A percentile compares a stretch with the other conserved stretches of the same genome.
Conservation (phyloP, 495 filamentous ascomycete species). For the Penicillium manginii region DNA sequence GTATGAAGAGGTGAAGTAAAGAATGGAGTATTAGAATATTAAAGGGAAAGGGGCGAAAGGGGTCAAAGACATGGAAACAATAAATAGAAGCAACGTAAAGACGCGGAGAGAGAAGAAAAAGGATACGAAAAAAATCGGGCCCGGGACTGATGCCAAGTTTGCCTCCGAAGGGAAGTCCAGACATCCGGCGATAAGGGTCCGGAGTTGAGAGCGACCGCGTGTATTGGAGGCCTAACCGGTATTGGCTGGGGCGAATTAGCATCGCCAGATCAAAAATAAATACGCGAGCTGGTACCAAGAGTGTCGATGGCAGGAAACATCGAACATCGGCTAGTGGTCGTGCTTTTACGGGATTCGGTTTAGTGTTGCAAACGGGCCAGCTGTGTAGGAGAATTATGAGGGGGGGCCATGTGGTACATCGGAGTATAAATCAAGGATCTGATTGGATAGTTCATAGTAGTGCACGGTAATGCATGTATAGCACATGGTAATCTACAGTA, state of each 20-base stretch:
- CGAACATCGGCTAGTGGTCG: not conserved
- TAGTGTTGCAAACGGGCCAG: not conserved
- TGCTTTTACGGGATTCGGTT: conserved; percentile 4
- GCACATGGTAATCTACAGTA: not conserved
- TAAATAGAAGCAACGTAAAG: not conserved
- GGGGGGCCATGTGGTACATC: too few relatives aligned
- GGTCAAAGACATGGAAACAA: conserved; percentile 1
- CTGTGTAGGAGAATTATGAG: too few relatives aligned
- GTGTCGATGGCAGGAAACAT: not conserved
- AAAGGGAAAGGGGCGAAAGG: conserved; percentile 10
- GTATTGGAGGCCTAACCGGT: conserved; percentile 4
- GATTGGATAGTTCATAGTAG: not conserved
- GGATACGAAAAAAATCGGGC: conserved; percentile 7
- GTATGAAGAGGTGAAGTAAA: conserved; percentile 5
- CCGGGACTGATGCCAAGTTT: conserved; percentile 14
- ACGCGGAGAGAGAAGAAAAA: conserved; percentile 10
- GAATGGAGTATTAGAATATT: conserved; percentile 7
- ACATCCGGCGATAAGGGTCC: conserved; percentile 20
- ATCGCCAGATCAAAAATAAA: not conserved
- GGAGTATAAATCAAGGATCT: not conserved
- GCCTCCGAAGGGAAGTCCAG: conserved; percentile 17
- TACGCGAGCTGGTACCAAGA: not conserved
- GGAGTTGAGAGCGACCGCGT: conserved; percentile 3
- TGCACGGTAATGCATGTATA: not conserved
- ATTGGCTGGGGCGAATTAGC: not conserved